Evolutionary conservation across 257 asterid species (phyloP).

Genomic region (Plantago ovata): DNA sequence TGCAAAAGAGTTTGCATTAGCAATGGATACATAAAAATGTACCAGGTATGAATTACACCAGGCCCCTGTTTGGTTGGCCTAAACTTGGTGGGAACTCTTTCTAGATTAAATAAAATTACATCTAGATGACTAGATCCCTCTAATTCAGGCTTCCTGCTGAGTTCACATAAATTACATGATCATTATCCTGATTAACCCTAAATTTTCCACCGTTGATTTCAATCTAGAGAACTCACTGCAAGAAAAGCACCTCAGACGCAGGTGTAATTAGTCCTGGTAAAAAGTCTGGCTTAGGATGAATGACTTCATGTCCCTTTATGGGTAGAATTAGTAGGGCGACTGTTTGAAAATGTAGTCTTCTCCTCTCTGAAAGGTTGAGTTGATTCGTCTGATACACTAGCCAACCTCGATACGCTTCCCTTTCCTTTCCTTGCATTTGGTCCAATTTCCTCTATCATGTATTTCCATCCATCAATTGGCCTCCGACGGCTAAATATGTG

Average conservation of each 20-base stretch:
- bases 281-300: neutral
- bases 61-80: neutral
- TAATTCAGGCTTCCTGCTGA: neutral
- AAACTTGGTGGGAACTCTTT: neutral
- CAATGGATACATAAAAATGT: neutral
- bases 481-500: slow-evolving; percentile 70
- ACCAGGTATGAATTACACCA: neutral
- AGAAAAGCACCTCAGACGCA: too few relatives aligned
- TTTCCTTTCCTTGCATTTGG: slow-evolving; percentile 79
- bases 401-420: slow-evolving; percentile 73
- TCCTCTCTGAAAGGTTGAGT: slow-evolving; percentile 84
- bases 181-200: neutral
- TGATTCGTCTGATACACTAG: slow-evolving; percentile 75
- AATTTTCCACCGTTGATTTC: too few relatives aligned
- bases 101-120: neutral
- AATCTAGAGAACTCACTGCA: too few relatives aligned
- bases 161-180: neutral
- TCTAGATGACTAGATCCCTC: too few relatives aligned
- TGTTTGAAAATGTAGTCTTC: slow-evolving; percentile 24
- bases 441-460: slow-evolving; percentile 91
- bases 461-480: slow-evolving; percentile 94
- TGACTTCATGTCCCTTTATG: slow-evolving; percentile 24
- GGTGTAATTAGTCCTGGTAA: too few relatives aligned
- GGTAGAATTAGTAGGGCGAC: slow-evolving; percentile 17
- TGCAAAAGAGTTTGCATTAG: neutral